A percentile compares a stretch with the other conserved stretches of the same genome.
Conservation (phyloP, 169 alveolate species). For the Cystoisospora suis region DNA sequence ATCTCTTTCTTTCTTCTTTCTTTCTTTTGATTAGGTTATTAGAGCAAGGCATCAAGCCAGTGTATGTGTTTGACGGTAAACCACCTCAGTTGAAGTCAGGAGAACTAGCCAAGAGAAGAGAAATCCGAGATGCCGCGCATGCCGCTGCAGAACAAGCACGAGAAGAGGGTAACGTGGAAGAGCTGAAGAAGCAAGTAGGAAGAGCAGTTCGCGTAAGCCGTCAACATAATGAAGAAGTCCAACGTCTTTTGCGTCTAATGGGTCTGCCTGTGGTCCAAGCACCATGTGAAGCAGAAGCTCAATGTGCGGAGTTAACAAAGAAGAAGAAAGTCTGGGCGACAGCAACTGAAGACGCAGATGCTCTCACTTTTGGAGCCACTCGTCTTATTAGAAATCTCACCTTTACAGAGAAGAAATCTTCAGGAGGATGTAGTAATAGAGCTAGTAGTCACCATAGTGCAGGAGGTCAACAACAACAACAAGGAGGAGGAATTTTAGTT, state of each 20-base stretch:
- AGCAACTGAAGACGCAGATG: constrained; percentile 98
- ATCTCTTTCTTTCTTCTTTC: too few species aligned
- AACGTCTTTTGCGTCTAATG: constrained; percentile 80
- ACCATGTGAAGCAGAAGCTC: constrained; percentile 97
- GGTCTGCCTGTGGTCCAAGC: constrained; percentile 96
- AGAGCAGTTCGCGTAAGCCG: constrained; percentile 92
- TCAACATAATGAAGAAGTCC: constrained; percentile 93
- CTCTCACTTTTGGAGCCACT: constrained; percentile 93
- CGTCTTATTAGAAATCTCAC: constrained; percentile 72
- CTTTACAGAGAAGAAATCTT: not conserved
- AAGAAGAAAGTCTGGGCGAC: constrained; percentile 92
- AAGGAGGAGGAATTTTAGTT: constrained; percentile 69
- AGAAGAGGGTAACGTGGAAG: constrained; percentile 93
- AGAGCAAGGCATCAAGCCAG: constrained; percentile 92
- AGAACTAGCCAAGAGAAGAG: constrained; percentile 84
- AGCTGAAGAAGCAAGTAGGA: constrained; percentile 89
- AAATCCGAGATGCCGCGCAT: constrained; percentile 89
- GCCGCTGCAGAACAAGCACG: constrained; percentile 82
- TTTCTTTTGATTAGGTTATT: constrained; percentile 72
- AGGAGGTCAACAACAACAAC: too few species aligned
- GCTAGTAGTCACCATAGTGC: constrained; percentile 60
- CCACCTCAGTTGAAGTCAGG: constrained; percentile 93
- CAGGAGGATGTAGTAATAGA: not conserved
- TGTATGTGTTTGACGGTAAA: constrained; percentile 98
- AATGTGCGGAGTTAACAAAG: constrained; percentile 94